Evolutionary conservation across 2,329 filamentous ascomycete genomes (phyloP), one percentile per base, ranked within the genome.

Genomic region (Verruconis gallopava): DNA sequence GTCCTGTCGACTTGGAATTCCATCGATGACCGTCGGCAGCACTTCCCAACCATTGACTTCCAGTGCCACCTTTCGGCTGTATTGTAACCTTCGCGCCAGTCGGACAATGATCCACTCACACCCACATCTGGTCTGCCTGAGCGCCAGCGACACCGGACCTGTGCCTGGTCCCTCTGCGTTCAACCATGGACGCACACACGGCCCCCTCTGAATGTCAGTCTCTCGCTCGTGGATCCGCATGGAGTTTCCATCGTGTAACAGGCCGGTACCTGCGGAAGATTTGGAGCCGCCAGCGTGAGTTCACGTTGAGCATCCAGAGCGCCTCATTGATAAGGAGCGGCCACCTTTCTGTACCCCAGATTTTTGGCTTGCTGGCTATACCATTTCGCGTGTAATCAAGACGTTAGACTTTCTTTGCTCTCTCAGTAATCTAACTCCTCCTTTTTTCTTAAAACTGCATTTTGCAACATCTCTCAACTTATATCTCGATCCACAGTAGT

Each of bases 51-150:
- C 25, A 30, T 9, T 9, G 25, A 30, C 25, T n/a, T n/a, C 6
- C 25, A 30, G 9, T 9, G 9, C 25, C 25, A 30, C 25, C 25
- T 30, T n/a, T n/a, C 25, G 6, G 25, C 25, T 30, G 25, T 30
- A 30, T 30, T n/a, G 25, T 30, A 30, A 30, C 9, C 25, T 30
- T 30, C 25, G 25, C 9, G 6, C 25, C n/a, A n/a, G n/a, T n/a
- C n/a, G n/a, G n/a, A n/a, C n/a, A n/a, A n/a, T n/a, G 25, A 30
- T 30, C 25, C 25, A 30, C 25, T 30, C 25, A 30, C 25, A 30
- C n/a, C 25, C 25, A 9, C 25, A n/a, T 30, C 25, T n/a, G n/a
- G n/a, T 9, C 25, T 30, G 9, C 25, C 25, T 30, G 25, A 9
- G 6, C 6, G 9, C 25, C 25, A 30, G 25, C 25, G 25, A 30